Evolutionary conservation across 1,139 yeast species (phyloP).

Genomic region (Suhomyces atakaporum): DNA sequence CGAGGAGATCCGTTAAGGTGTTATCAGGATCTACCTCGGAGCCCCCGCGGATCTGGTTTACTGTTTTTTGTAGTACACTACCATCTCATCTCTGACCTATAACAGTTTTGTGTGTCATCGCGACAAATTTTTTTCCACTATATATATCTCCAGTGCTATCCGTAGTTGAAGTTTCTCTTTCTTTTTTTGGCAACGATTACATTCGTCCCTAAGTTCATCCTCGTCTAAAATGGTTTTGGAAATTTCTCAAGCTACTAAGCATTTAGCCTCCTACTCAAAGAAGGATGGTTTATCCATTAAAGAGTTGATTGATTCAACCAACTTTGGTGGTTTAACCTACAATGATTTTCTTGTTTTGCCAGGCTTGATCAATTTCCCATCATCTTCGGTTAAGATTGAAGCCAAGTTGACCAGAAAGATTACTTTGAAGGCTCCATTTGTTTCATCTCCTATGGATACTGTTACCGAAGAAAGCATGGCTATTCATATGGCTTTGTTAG

Average conservation of each 20-base stretch:
- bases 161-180: slow-evolving; percentile 17
- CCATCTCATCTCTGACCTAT: slow-evolving; percentile 4
- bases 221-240: slow-evolving; percentile 45
- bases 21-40: background rate
- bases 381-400: slow-evolving; percentile 74
- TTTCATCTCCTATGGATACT: slow-evolving; percentile 99
- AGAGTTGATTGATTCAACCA: slow-evolving; percentile 83
- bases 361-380: slow-evolving; percentile 89
- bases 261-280: slow-evolving; percentile 62
- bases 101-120: slow-evolving; percentile 5
- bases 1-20: background rate
- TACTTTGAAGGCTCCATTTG: slow-evolving; percentile 89
- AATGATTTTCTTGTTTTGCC: slow-evolving; percentile 95
- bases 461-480: slow-evolving; percentile 98
- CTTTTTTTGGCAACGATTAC: slow-evolving; percentile 49
- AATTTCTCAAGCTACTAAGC: slow-evolving; percentile 65
- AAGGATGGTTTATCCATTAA: slow-evolving; percentile 87
- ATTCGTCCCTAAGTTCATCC: slow-evolving; percentile 24
- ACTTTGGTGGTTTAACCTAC: slow-evolving; percentile 95
- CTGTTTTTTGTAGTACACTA: slow-evolving; percentile 2
- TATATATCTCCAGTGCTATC: slow-evolving; percentile 8
- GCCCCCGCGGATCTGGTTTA: background rate
- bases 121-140: slow-evolving; percentile 16
- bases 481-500: slow-evolving; percentile 95
- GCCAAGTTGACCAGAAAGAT: slow-evolving; percentile 89